phyloP scores from a whole-genome alignment of 345 rosid species.

The Aquilaria malaccensis region DNA sequence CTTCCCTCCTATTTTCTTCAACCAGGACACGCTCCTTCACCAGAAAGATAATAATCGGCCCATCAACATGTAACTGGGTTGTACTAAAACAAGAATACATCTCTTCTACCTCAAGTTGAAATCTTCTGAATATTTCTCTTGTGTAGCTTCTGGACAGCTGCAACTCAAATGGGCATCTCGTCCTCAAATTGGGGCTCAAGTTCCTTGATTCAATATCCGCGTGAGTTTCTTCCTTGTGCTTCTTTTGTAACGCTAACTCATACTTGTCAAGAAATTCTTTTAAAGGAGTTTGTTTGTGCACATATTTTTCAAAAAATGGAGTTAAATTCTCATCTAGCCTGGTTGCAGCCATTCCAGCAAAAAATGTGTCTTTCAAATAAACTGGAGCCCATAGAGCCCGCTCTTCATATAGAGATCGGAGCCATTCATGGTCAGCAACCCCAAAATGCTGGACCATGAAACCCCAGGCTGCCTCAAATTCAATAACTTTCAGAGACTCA shows the following conservation, averaged over 20 bases:
- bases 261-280: conserved; percentile 89
- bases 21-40: conserved; percentile 61
- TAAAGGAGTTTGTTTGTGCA: conserved; percentile 74
- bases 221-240: conserved; percentile 62
- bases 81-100: conserved; percentile 86
- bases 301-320: conserved; percentile 57
- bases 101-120: conserved; percentile 79
- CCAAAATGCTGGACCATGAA: conserved; percentile 53
- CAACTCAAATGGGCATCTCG: conserved; percentile 67
- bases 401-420: conserved; percentile 60
- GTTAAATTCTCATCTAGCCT: conserved; percentile 41
- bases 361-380: conserved; percentile 62
- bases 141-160: conserved; percentile 74
- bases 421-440: conserved; percentile 55
- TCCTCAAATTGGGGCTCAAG: conserved; percentile 43
- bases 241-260: conserved; percentile 64
- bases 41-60: conserved; percentile 56
- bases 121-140: conserved; percentile 56
- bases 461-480: conserved; percentile 72
- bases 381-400: conserved; percentile 79
- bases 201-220: conserved; percentile 53
- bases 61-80: conserved; percentile 57
- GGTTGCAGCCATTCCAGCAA: conserved; percentile 53
- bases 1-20: conserved; percentile 52
- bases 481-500: conserved; percentile 53